These are phyloP conservation scores for Dictyostelium intermedium DNA, from an alignment of 78 protist genomes.

Conservation along the genomic window DNA sequence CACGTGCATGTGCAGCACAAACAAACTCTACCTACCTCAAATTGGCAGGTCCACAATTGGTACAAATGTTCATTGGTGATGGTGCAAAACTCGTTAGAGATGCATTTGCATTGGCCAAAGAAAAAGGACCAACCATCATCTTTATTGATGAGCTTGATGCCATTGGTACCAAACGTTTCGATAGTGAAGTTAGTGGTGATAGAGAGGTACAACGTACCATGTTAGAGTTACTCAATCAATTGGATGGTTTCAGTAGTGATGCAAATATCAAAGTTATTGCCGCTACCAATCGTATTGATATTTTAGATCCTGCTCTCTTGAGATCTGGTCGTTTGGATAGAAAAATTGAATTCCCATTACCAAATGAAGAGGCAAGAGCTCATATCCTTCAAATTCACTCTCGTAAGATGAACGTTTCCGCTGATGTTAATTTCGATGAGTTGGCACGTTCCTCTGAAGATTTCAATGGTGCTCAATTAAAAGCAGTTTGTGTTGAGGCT, in stretches of 20 bases:
- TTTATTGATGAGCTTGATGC: slow-evolving; percentile 99
- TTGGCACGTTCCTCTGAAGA: slow-evolving; percentile 98
- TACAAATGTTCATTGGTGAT: slow-evolving; percentile 99
- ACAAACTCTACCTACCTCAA: slow-evolving; percentile 97
- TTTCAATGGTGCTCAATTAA: slow-evolving; percentile 99
- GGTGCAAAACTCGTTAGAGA: slow-evolving; percentile 99
- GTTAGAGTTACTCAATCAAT: slow-evolving; percentile 99
- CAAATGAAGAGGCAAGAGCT: slow-evolving; percentile 98
- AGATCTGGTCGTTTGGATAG: slow-evolving; percentile 98
- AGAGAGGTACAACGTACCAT: slow-evolving; percentile 99
- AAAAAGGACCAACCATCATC: slow-evolving; percentile 98
- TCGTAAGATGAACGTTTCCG: slow-evolving; percentile 94
- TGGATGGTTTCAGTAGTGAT: slow-evolving; percentile 97
- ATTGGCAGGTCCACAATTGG: slow-evolving; percentile 99
- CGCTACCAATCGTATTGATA: slow-evolving; percentile 99
- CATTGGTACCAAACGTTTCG: slow-evolving; percentile 98
- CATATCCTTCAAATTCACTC: slow-evolving; percentile 98
- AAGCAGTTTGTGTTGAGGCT: slow-evolving; percentile 99
- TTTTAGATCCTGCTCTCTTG: slow-evolving; percentile 99
- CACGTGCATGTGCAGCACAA: slow-evolving; percentile 99
- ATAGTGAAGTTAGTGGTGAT: slow-evolving; percentile 97
- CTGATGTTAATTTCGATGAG: slow-evolving; percentile 98
- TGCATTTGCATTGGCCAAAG: slow-evolving; percentile 99
- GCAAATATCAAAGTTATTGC: slow-evolving; percentile 98
- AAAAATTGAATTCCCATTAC: slow-evolving; percentile 99